Conservation (phyloP, 495 filamentous ascomycete genomes). For the Podospora anserina region DNA sequence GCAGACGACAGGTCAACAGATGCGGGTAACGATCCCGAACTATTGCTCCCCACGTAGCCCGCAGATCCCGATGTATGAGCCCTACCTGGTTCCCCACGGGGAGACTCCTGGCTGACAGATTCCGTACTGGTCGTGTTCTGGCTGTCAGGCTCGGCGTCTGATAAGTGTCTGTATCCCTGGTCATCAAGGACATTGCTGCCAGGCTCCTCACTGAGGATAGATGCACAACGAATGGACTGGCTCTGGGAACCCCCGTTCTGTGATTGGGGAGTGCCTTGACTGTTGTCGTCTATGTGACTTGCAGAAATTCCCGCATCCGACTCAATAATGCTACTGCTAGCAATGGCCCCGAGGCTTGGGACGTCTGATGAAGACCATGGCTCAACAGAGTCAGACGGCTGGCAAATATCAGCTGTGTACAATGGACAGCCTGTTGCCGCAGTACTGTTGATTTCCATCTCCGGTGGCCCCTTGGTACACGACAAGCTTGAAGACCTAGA, state of each 20-base stretch:
- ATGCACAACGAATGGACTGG: not conserved
- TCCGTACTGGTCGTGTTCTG: not conserved
- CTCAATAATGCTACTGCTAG: not conserved
- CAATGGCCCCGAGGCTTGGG: not conserved
- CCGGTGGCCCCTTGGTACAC: not conserved
- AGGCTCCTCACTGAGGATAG: not conserved
- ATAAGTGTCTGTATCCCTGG: not conserved
- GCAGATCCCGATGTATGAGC: not conserved
- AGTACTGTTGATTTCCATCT: not conserved
- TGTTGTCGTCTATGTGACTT: not conserved
- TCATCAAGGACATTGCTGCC: not conserved
- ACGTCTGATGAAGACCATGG: not conserved
- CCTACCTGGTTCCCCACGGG: not conserved
- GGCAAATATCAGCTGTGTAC: not conserved
- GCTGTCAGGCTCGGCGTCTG: not conserved
- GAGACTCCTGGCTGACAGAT: not conserved
- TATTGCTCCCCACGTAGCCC: conserved; percentile 4
- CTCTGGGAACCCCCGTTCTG: not conserved
- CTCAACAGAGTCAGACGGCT: not conserved
- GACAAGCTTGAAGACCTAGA: conserved; percentile 19
- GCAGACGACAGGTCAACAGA: conserved; percentile 10
- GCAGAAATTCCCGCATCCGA: not conserved
- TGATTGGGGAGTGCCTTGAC: not conserved
- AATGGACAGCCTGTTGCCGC: not conserved
- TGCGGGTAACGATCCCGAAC: conserved; percentile 4